Base-by-base conservation (phyloP, 169 alveolate species). In the Plasmodium sp. region DNA sequence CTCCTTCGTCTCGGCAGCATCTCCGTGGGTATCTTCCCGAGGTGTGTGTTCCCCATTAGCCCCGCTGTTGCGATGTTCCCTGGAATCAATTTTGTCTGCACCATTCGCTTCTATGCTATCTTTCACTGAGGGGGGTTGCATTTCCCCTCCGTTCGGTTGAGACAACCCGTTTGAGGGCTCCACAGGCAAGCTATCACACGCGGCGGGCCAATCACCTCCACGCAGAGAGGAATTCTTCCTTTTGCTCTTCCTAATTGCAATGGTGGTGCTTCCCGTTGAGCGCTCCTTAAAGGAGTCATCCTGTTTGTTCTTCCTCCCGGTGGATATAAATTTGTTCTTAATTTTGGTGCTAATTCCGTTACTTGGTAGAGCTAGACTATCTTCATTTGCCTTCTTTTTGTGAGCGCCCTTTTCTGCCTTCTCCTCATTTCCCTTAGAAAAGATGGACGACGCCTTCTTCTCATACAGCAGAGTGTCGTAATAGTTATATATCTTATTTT, bases 401-500 rank as follows among this genome's bases (percentile, higher is more conserved):
- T 18, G 16, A 3, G 5, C 9, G 2, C 39, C 18, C 48, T 56
- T 12, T 16, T 31, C 10, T 58, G 22, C 43, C 75, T 34, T 84
- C 18, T 74, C 36, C 5, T 12, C 27, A 18, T 5, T 71, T n/a
- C 7, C 5, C 45, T 90, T 90, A 27, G 34, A 71, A 27, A 84
- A 39, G n/a, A 74, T 2, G 22, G 45, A 80, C 7, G 73, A 67
- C 5, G 88, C 14, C 12, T 80, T 81, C 48, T 67, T 85, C 36
- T 79, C 84, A 27, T 67, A 54, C 36, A 48, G 18, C 56, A 90
- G 51, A 5, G 36, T 39, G 43, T 79, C 94, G 73, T 80, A 90
- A 54, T 90, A 90, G 80, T 71, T 79, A 62, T 90, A 79, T 27
- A 90, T 80, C 82, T 80, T 90, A 22, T 71, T 90, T 80, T 90